Percentiles rank a stretch among this genome's conserved stretches.
phyloP scores from a whole-genome alignment of 306 rosid species.

The Cercis canadensis region DNA sequence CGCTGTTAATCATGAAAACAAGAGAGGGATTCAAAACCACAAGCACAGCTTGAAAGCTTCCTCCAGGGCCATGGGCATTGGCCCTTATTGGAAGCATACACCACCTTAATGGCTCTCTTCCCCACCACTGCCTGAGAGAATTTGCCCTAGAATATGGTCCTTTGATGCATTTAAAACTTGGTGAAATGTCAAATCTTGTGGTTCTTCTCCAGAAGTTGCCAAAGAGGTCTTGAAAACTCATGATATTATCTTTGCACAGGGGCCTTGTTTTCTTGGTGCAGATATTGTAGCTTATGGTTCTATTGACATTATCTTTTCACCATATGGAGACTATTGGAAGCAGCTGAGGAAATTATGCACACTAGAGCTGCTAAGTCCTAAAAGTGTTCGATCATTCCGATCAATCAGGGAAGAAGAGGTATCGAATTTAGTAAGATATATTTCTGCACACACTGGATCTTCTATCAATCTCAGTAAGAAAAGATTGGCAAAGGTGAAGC shows the following conservation, averaged over 20 bases:
- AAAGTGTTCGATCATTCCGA: constrained; percentile 17
- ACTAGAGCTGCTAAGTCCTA: constrained; percentile 14
- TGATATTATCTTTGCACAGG: constrained; percentile 37
- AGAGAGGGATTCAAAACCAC: neutral
- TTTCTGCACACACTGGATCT: neutral
- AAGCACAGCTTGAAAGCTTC: neutral
- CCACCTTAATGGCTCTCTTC: constrained; percentile 29
- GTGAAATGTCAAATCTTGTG: constrained; percentile 20
- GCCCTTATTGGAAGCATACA: constrained; percentile 42
- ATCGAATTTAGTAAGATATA: neutral
- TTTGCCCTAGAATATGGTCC: constrained; percentile 39
- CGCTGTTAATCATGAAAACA: neutral
- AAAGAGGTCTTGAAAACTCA: constrained; percentile 41
- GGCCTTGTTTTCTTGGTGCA: constrained; percentile 27
- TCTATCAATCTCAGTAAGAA: constrained; percentile 11
- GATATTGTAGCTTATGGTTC: neutral
- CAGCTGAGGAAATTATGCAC: constrained; percentile 41
- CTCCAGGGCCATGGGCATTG: constrained; percentile 40
- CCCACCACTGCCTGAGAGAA: constrained; percentile 2
- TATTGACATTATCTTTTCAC: constrained; percentile 6
- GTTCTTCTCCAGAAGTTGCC: constrained; percentile 42
- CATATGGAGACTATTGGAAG: constrained; percentile 40
- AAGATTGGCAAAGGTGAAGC: neutral
- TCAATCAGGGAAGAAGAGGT: constrained; percentile 23
- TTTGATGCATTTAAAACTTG: constrained; percentile 39